phyloP scores from a whole-genome alignment of 1,139 yeast species.

The Scheffersomyces lignicola region DNA sequence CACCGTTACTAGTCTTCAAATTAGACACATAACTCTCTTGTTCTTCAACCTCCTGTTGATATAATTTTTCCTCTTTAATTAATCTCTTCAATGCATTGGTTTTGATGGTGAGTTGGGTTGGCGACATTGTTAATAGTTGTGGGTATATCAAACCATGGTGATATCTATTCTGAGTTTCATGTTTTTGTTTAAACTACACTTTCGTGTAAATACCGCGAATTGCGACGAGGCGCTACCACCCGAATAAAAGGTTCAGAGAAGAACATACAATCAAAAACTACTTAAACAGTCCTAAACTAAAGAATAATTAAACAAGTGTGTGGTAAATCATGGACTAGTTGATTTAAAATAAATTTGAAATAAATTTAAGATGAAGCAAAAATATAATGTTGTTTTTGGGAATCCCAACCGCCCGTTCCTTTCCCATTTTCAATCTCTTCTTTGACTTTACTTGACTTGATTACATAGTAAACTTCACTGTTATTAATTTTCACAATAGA shows the following conservation, averaged over 20 bases:
- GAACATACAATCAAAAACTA: no score
- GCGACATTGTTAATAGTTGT: conserved; percentile 70
- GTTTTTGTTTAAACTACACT: no score
- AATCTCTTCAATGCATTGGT: conserved; percentile 72
- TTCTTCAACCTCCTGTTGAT: conserved; percentile 63
- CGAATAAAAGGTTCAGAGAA: no score
- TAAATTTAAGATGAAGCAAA: no score
- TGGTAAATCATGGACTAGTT: no score
- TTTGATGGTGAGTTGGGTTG: conserved; percentile 75
- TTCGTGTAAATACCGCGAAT: no score
- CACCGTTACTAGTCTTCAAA: conserved; percentile 48
- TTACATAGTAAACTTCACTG: conserved; percentile 23
- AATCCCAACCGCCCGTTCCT: conserved; percentile 27
- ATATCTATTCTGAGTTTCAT: no score
- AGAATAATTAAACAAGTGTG: no score
- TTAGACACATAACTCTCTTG: conserved; percentile 52
- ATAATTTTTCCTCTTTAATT: conserved; percentile 67
- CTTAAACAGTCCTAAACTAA: no score
- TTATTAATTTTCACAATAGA: conserved; percentile 46
- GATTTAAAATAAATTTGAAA: no score
- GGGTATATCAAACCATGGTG: no score
- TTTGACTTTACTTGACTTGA: conserved; percentile 26
- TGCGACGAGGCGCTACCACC: no score
- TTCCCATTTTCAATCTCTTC: conserved; percentile 23
- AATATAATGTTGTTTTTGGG: conserved; percentile 13